These are phyloP conservation scores for Sporisorium reilianum DNA, from an alignment of 1,284 basidiomycete genomes.

Conservation along the genomic window DNA sequence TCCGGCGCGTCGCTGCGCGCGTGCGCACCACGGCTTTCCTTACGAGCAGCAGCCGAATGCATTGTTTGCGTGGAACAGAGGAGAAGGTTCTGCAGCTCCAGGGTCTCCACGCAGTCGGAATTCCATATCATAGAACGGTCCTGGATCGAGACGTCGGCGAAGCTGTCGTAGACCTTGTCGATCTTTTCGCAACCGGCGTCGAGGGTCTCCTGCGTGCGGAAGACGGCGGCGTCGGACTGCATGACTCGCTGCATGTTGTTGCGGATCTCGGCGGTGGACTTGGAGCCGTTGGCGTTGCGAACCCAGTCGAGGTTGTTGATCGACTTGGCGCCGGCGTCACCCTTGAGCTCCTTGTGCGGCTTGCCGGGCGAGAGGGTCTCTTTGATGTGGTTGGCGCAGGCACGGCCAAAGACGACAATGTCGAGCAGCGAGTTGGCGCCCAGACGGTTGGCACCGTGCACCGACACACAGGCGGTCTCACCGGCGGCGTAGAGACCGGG, in stretches of 20 bases:
- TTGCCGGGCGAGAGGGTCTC: conserved; percentile 90
- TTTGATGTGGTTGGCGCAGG: conserved; percentile 96
- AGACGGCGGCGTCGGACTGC: conserved; percentile 76
- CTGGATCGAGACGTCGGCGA: conserved; percentile 91
- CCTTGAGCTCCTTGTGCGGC: conserved; percentile 88
- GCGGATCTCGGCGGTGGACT: conserved; percentile 89
- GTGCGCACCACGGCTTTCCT: conserved; percentile 97
- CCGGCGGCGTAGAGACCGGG: conserved; percentile 98
- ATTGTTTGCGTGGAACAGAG: conserved; percentile 97
- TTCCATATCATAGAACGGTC: conserved; percentile 98
- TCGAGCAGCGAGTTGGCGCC: conserved; percentile 99
- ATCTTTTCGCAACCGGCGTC: conserved; percentile 93
- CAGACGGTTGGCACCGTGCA: conserved; percentile 99
- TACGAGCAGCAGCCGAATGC: conserved; percentile 90
- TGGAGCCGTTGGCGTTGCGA: conserved; percentile 79
- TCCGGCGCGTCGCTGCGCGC: conserved; percentile 93
- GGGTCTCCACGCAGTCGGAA: conserved; percentile 89
- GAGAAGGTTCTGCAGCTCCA: conserved; percentile 95
- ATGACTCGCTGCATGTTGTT: conserved; percentile 98
- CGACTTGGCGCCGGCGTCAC: conserved; percentile 86
- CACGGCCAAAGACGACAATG: conserved; percentile 99
- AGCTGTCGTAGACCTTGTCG: conserved; percentile 85
- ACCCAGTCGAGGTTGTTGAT: conserved; percentile 92
- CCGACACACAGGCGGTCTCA: conserved; percentile 98
- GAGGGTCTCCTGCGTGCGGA: conserved; percentile 86